Percentiles rank a stretch among this genome's conserved stretches.
phyloP scores from a whole-genome alignment of 768 basidiomycete species.

The Auriscalpium vulgare region DNA sequence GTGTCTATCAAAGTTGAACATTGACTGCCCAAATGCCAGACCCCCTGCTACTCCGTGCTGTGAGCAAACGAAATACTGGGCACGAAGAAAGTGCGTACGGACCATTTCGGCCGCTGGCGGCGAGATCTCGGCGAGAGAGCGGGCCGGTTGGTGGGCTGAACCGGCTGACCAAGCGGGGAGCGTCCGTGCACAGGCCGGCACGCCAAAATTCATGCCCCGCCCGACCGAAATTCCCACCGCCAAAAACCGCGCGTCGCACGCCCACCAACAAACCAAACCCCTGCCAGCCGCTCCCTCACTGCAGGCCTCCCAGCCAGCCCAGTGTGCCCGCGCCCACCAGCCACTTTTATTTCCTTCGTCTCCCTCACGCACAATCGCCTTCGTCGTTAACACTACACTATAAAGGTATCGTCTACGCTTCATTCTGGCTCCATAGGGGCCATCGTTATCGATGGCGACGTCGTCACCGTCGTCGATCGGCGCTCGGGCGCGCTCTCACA shows the following conservation, averaged over 20 bases:
- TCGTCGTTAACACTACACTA: not conserved
- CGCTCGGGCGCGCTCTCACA: conserved; percentile 1
- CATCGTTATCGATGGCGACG: conserved; percentile 4
- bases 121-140: too few relatives aligned
- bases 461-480: conserved; percentile 9
- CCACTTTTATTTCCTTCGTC: not conserved
- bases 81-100: too few relatives aligned
- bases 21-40: too few relatives aligned
- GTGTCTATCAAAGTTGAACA: too few relatives aligned
- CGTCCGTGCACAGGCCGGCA: not conserved
- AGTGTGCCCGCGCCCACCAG: not conserved
- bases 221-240: not conserved
- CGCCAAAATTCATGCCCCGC: not conserved
- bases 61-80: too few relatives aligned
- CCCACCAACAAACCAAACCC: not conserved
- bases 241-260: not conserved
- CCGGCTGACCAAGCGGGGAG: not conserved
- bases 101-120: too few relatives aligned
- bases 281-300: not conserved
- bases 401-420: conserved; percentile 5
- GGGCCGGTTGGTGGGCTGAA: too few relatives aligned
- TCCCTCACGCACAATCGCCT: conserved; percentile 7
- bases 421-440: not conserved
- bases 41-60: too few relatives aligned
- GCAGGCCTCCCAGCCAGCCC: not conserved